Percentiles rank a stretch among this genome's conserved stretches.
phyloP scores from a whole-genome alignment of 352 stramenopile species.

The Pelagophyceae sp. region DNA sequence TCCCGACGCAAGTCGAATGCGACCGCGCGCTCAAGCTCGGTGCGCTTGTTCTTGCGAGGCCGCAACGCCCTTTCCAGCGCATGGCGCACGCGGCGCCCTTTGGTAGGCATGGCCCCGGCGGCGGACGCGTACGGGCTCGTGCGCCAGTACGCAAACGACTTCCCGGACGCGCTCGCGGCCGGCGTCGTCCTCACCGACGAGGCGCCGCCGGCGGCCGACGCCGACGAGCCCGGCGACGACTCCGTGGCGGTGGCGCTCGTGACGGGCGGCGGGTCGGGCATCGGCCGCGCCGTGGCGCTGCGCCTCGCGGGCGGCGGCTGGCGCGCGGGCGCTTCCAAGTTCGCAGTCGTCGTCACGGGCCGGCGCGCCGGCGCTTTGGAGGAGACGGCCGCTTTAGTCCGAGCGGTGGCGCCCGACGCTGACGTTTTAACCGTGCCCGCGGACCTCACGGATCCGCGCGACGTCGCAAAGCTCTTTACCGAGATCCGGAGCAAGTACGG shows the following conservation, averaged over 20 bases:
- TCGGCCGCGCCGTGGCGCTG: constrained; percentile 37
- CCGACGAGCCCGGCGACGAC: constrained; percentile 14
- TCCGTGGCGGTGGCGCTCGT: constrained; percentile 34
- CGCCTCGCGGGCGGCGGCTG: constrained; percentile 31
- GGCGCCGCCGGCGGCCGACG: neutral
- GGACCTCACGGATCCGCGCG: constrained; percentile 43
- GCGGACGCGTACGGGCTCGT: constrained; percentile 36
- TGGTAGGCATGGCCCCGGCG: constrained; percentile 28
- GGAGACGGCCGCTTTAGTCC: constrained; percentile 29
- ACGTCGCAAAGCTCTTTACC: constrained; percentile 33
- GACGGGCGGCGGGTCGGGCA: constrained; percentile 38
- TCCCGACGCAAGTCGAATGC: constrained; percentile 41
- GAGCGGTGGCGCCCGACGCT: constrained; percentile 22
- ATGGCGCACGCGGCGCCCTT: too few species aligned
- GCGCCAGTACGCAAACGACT: constrained; percentile 39
- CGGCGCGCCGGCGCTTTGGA: constrained; percentile 29
- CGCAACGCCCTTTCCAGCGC: too few species aligned
- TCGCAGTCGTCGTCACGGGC: constrained; percentile 34
- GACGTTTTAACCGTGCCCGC: constrained; percentile 28
- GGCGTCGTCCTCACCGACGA: constrained; percentile 25
- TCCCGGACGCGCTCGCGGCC: constrained; percentile 31
- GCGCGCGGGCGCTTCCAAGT: constrained; percentile 18
- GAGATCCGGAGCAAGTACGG: constrained; percentile 12
- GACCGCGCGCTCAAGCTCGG: constrained; percentile 28
- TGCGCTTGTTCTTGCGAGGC: too few species aligned